Base-by-base conservation (phyloP, 1,139 yeast genomes). In the Suhomyces bribrorum region DNA sequence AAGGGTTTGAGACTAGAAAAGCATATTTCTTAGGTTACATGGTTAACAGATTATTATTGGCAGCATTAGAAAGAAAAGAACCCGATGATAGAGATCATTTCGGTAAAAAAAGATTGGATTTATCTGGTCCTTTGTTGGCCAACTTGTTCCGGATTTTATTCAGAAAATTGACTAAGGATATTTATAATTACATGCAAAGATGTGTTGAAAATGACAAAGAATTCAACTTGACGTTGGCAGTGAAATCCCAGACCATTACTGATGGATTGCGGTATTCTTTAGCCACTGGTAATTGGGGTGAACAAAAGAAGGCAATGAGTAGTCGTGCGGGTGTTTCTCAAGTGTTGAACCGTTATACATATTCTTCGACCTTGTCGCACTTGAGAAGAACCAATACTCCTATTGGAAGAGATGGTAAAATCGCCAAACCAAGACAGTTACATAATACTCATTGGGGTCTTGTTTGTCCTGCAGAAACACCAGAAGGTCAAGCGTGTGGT, bases 251-350 rank as follows among this genome's bases (percentile, higher is more conserved):
- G 53, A 92, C 97, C 6, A 88, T 92, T 53, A 94, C 98, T 29
- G 94, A 95, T 49, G 99, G 99, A 62, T 79, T 92, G 64, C 86
- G 95, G 63, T 94, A 92, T 67, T 94, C 98, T 26, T 77, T 92
- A 55, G 98, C 99, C 36, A 92, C 99, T 13, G 99, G 99, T 74
- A 92, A 94, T 69, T 92, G 99, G 99, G 98, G 98, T 71, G 98
- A 94, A 68, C 98, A 92, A 64, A 92, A 90, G 83, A 94, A 92
- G 67, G 97, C 97, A 15, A 92, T 94, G 98, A 83, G 95, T 46
- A 84, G 97, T 15, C 84, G 96, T 66, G 99, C 98, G 7, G 99
- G 99, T 77, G 99, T 94, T 37, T 92, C 98, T 13, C 98, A 94
- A 73, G 98, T 94, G 51, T 77, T 94, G 66, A 94, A 94, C 65